A percentile compares a stretch with the other conserved stretches of the same genome.
phyloP scores from a whole-genome alignment of 306 rosid species.

The Myrica gale region DNA sequence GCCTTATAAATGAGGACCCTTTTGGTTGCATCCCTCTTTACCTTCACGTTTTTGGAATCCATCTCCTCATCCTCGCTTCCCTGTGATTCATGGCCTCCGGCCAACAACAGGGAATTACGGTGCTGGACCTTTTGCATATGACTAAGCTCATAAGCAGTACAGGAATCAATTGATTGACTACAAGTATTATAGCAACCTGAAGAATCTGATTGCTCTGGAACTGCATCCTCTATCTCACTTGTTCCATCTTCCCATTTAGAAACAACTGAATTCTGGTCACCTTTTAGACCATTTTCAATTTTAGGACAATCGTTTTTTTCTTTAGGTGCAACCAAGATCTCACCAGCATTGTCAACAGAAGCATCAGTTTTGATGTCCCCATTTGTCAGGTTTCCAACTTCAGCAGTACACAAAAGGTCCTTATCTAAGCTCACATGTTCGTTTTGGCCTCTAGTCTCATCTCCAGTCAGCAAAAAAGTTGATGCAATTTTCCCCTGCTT shows the following conservation, averaged over 20 bases:
- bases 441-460: slow-evolving; percentile 33
- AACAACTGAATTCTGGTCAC: slow-evolving; percentile 32
- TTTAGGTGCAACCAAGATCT: slow-evolving; percentile 32
- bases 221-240: slow-evolving; percentile 27
- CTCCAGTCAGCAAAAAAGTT: slow-evolving; percentile 34
- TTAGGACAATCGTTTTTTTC: slow-evolving; percentile 20
- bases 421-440: slow-evolving; percentile 31
- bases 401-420: slow-evolving; percentile 31
- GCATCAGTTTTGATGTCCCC: slow-evolving; percentile 33
- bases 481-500: slow-evolving; percentile 37
- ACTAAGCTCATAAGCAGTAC: slow-evolving; percentile 24
- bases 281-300: slow-evolving; percentile 44
- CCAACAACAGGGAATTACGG: slow-evolving; percentile 29
- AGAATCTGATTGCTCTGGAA: slow-evolving; percentile 37
- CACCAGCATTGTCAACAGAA: slow-evolving; percentile 21
- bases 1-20: slow-evolving; percentile 72
- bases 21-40: slow-evolving; percentile 89
- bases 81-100: slow-evolving; percentile 30
- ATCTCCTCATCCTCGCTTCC: slow-evolving; percentile 45
- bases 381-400: slow-evolving; percentile 36
- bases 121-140: slow-evolving; percentile 22
- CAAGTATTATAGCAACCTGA: slow-evolving; percentile 35
- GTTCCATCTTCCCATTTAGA: slow-evolving; percentile 31
- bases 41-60: slow-evolving; percentile 43
- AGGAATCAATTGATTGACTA: slow-evolving; percentile 39